phyloP scores from a whole-genome alignment of 805 yeast genomes.

The Zygotorulaspora danielsina region DNA sequence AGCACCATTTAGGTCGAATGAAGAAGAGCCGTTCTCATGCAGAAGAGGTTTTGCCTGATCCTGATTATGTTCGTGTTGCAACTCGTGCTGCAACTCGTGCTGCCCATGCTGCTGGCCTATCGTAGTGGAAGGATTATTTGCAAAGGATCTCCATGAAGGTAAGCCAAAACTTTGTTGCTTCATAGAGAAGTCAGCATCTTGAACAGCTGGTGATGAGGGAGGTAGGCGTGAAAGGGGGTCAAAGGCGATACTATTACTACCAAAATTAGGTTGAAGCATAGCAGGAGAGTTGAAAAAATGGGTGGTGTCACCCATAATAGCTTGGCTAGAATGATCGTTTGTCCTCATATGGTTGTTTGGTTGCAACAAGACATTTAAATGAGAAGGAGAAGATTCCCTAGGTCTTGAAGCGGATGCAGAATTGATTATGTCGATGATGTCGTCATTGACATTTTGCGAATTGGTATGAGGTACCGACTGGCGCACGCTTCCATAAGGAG shows the following conservation, averaged over 20 bases:
- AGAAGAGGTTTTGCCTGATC: conserved; percentile 1
- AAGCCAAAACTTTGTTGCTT: conserved; percentile 7
- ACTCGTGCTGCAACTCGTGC: not conserved
- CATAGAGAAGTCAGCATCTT: conserved; percentile 6
- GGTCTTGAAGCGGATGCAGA: conserved; percentile 28
- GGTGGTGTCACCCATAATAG: conserved; percentile 1
- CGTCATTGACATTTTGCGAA: conserved; percentile 21
- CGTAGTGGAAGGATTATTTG: conserved; percentile 1
- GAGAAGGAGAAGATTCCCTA: conserved; percentile 20
- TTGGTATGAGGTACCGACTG: conserved; percentile 3
- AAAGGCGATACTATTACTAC: conserved; percentile 5
- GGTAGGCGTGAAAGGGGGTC: conserved; percentile 6
- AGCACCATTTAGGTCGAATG: conserved; percentile 8
- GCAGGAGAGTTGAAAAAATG: conserved; percentile 7
- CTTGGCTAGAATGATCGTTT: not conserved
- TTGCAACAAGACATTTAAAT: conserved; percentile 18
- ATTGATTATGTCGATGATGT: conserved; percentile 28
- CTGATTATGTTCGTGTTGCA: conserved; percentile 3
- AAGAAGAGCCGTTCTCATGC: conserved; percentile 8
- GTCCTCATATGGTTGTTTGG: conserved; percentile 2
- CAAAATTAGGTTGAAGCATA: conserved; percentile 3
- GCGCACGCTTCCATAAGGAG: conserved; percentile 14
- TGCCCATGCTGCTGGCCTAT: not conserved
- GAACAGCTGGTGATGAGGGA: conserved; percentile 7
- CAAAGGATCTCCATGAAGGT: conserved; percentile 11